Base-by-base conservation (phyloP, 108 stramenopile genomes). In the Nannochloropsis salina region DNA sequence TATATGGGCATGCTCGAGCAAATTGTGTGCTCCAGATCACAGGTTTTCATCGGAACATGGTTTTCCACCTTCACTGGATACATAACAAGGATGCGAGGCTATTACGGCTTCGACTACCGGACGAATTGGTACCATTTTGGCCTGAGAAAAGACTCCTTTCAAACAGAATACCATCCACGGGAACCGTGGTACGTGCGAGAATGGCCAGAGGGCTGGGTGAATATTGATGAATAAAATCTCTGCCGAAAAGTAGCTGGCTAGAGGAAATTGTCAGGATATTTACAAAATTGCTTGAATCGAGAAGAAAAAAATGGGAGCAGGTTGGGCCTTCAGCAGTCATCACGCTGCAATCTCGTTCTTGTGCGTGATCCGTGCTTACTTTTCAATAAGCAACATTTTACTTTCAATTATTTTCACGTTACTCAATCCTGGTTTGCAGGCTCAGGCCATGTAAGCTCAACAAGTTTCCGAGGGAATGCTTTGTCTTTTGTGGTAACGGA, bases 21-120 rank as follows among this genome's bases (percentile, higher is more conserved):
- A 6, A 93, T 96, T 88, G 91, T 98, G 10, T 94, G 95, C 9
- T 93, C 94, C 20, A 15, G 61, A n/a, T 74, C 93, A 9, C 86
- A 94, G 80, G 88, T 92, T 1, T 97, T 96, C 91, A 93, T 93
- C 9, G 97, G 97, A 42, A 96, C 96, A 8, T 97, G 93, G 92
- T 95, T 95, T 82, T 93, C 93, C 44, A 97, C 97, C 31, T 97
- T 97, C 90, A 92, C 95, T 31, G 97, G 96, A 41, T 97, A 96
- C 86, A 97, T 97, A 82, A 94, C 93, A 12, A 92, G 95, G n/a
- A 85, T 95, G 84, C 85, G 95, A 21, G 95, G 95, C 9, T 95
- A 96, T 83, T n/a, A 74, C n/a, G 61, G 61, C 20, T 74, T 74
- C n/a, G 61, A 74, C n/a, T 74, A 74, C 8, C 61, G 61, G 20